These are phyloP conservation scores for Trichoderma asperellum DNA, from an alignment of 2,329 filamentous ascomycete species.

Conservation along the genomic window DNA sequence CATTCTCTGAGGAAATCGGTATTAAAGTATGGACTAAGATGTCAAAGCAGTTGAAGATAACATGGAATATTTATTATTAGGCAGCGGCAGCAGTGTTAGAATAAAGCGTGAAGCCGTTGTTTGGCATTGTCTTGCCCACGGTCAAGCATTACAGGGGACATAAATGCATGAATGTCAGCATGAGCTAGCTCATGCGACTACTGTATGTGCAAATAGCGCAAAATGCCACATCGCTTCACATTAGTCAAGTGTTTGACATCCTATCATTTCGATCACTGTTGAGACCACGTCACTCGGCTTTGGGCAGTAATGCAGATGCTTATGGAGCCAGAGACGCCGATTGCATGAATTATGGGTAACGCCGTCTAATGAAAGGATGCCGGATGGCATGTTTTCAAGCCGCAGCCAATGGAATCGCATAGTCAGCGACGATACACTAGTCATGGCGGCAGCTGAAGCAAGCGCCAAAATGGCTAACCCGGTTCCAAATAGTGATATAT, in stretches of 20 bases:
- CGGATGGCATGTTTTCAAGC: neutral
- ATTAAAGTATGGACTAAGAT: neutral
- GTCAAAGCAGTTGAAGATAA: neutral
- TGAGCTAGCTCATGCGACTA: neutral
- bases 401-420: neutral
- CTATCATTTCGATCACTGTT: neutral
- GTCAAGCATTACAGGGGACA: neutral
- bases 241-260: neutral
- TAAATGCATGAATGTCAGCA: neutral
- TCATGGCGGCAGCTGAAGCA: slow-evolving; percentile 5
- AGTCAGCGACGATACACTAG: neutral
- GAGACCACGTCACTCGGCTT: slow-evolving; percentile 21
- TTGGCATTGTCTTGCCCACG: neutral
- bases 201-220: neutral
- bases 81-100: neutral
- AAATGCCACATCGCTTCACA: neutral
- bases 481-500: neutral
- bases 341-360: slow-evolving; percentile 13
- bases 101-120: neutral
- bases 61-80: too few relatives aligned
- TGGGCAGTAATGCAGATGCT: slow-evolving; percentile 21
- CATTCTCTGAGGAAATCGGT: neutral
- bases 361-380: slow-evolving; percentile 5
- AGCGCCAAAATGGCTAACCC: neutral
- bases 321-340: neutral